Conservation (phyloP, 768 basidiomycete genomes). For the Trametes cubensis region DNA sequence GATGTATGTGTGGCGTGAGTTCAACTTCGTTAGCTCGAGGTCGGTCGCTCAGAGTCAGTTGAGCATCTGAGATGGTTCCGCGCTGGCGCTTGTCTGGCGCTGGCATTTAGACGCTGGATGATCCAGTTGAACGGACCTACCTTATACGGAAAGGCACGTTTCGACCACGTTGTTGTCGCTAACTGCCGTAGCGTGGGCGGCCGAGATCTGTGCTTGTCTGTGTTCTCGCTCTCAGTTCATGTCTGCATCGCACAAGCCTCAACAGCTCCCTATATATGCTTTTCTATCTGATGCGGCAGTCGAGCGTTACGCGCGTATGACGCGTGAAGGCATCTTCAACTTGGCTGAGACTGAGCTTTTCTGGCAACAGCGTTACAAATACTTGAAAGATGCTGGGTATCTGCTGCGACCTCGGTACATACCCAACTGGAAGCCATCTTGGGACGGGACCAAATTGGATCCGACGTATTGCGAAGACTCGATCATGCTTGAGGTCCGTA, state of each 20-base stretch:
- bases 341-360: conserved; percentile 1
- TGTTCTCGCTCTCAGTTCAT: neutral
- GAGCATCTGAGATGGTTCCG: neutral
- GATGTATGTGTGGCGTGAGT: no score
- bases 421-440: conserved; percentile 22
- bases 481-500: conserved; percentile 8
- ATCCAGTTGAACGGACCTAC: neutral
- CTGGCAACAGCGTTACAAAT: conserved; percentile 23
- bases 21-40: no score
- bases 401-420: conserved; percentile 26
- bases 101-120: neutral
- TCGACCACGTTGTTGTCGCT: neutral
- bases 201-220: neutral
- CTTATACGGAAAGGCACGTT: neutral
- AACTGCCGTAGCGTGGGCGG: neutral
- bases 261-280: conserved; percentile 16
- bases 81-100: neutral
- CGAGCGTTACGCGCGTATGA: neutral
- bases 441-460: conserved; percentile 12
- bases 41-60: no score
- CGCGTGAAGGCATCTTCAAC: conserved; percentile 11
- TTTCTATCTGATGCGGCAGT: neutral
- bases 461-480: conserved; percentile 21
- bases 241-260: conserved; percentile 3
- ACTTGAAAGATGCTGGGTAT: conserved; percentile 24